These are phyloP conservation scores for Endoconidiophora polonica DNA, from an alignment of 2,329 filamentous ascomycete genomes.

Conservation along the genomic window DNA sequence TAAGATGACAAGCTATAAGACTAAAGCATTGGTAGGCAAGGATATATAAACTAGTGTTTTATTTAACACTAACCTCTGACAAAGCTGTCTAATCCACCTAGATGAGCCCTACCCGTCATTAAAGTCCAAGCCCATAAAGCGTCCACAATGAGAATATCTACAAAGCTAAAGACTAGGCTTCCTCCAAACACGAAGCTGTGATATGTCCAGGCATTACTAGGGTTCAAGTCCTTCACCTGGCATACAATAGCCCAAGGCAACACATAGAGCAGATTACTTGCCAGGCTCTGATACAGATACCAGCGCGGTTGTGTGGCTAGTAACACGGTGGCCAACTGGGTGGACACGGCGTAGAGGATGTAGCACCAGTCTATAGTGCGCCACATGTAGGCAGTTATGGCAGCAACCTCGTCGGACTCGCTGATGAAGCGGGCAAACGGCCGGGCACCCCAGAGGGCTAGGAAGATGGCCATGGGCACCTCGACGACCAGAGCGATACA, in stretches of 20 bases:
- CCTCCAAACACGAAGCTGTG: slow-evolving; percentile 52
- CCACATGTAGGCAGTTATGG: slow-evolving; percentile 51
- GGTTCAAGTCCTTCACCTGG: slow-evolving; percentile 29
- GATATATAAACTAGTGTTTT: no score
- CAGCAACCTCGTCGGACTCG: slow-evolving; percentile 36
- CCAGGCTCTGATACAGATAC: slow-evolving; percentile 52
- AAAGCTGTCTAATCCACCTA: no score
- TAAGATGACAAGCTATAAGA: no score
- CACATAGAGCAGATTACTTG: slow-evolving; percentile 51
- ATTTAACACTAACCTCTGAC: no score
- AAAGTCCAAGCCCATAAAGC: slow-evolving; percentile 35
- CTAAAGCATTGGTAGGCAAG: no score
- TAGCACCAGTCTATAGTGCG: slow-evolving; percentile 48
- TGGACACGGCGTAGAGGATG: slow-evolving; percentile 49
- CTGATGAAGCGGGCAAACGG: slow-evolving; percentile 48
- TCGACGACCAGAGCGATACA: slow-evolving; percentile 40
- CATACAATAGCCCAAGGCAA: slow-evolving; percentile 54
- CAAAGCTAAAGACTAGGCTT: slow-evolving; percentile 49
- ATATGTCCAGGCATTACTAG: slow-evolving; percentile 47
- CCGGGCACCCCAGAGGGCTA: slow-evolving; percentile 41
- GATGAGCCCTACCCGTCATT: slow-evolving; percentile 22
- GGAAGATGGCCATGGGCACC: slow-evolving; percentile 42
- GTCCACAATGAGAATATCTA: slow-evolving; percentile 35
- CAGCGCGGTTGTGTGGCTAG: slow-evolving; percentile 46
- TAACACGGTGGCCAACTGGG: slow-evolving; percentile 47